Conservation (phyloP, 345 rosid genomes). For the Fremontodendron californicum region DNA sequence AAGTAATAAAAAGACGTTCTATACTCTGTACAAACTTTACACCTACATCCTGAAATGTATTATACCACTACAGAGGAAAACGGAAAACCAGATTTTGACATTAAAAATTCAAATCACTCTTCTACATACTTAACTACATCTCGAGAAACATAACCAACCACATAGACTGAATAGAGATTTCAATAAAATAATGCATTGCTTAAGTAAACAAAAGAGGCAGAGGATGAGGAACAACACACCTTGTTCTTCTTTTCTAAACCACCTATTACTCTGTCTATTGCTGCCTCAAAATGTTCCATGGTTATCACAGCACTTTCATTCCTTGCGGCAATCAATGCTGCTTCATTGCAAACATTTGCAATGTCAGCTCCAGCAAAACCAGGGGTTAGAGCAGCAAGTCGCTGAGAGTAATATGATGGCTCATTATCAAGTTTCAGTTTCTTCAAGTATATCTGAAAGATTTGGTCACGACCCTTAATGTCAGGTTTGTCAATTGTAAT, state of each 20-base stretch:
- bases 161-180: neutral
- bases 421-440: constrained; percentile 47
- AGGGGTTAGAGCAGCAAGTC: constrained; percentile 50
- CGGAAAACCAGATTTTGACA: neutral
- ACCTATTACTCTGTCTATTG: constrained; percentile 49
- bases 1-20: neutral
- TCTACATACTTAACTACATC: neutral
- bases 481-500: constrained; percentile 45
- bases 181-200: neutral
- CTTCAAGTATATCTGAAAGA: constrained; percentile 45
- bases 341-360: constrained; percentile 53
- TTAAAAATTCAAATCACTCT: neutral
- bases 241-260: constrained; percentile 56
- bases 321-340: constrained; percentile 51
- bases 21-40: neutral
- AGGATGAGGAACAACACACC: constrained; percentile 15
- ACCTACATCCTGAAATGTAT: too few species aligned
- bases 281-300: constrained; percentile 51
- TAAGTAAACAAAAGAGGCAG: neutral
- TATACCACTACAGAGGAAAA: neutral
- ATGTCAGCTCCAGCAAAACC: constrained; percentile 54
- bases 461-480: constrained; percentile 44
- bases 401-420: constrained; percentile 37
- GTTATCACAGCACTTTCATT: constrained; percentile 34
- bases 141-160: neutral